Evolutionary conservation across 2,329 filamentous ascomycete species (phyloP).

Genomic region (Cladosporium colombiae): DNA sequence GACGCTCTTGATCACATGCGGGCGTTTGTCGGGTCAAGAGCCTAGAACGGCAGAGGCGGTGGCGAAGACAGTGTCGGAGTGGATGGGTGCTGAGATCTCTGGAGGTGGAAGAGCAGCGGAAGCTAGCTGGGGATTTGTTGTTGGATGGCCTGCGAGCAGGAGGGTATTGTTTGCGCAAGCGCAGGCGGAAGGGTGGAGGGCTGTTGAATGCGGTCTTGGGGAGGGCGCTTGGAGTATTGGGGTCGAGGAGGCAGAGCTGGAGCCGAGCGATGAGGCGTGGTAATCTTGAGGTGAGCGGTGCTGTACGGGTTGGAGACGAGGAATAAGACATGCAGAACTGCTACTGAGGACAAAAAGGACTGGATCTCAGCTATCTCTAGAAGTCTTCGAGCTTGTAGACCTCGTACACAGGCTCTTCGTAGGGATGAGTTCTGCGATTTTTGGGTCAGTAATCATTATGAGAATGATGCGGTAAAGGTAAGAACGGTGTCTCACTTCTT

Average conservation of each 20-base stretch:
- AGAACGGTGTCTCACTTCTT: slow-evolving; percentile 56
- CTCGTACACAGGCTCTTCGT: slow-evolving; percentile 49
- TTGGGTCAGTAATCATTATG: not conserved
- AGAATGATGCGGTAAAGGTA: not conserved
- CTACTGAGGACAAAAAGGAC: not conserved
- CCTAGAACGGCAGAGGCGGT: slow-evolving; percentile 53
- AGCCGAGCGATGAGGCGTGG: slow-evolving; percentile 2
- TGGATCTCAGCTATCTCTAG: slow-evolving; percentile 24
- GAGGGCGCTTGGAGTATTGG: slow-evolving; percentile 9
- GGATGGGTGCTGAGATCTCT: slow-evolving; percentile 88
- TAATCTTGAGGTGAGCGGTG: not conserved
- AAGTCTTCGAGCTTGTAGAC: slow-evolving; percentile 50
- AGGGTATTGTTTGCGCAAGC: slow-evolving; percentile 67
- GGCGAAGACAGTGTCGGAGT: slow-evolving; percentile 50
- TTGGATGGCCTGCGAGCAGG: slow-evolving; percentile 81
- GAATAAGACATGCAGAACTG: not conserved
- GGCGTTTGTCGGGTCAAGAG: slow-evolving; percentile 38
- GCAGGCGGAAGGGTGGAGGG: slow-evolving; percentile 63
- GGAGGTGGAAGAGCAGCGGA: slow-evolving; percentile 59
- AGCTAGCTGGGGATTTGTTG: slow-evolving; percentile 71
- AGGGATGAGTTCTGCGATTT: slow-evolving; percentile 44
- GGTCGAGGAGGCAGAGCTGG: slow-evolving; percentile 10
- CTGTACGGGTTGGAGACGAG: not conserved
- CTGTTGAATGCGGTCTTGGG: slow-evolving; percentile 48
- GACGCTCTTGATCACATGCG: slow-evolving; percentile 6